Conservation (phyloP, 2,329 filamentous ascomycete species). For the Dactylellina parvicollis region DNA sequence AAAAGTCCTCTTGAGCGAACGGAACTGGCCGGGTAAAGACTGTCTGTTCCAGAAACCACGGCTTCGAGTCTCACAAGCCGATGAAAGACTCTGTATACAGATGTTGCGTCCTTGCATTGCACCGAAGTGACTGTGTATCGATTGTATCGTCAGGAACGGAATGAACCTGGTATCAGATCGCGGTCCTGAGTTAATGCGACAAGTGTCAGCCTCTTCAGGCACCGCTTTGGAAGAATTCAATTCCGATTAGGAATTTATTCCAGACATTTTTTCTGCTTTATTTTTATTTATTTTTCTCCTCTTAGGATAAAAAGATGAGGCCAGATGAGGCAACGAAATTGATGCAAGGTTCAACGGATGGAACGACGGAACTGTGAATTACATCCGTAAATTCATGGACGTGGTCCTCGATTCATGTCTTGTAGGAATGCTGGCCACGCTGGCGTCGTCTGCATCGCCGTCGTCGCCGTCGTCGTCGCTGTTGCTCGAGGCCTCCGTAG, state of each 20-base stretch:
- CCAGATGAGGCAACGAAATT: slow-evolving; percentile 27
- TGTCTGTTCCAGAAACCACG: slow-evolving; percentile 24
- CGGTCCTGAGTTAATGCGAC: slow-evolving; percentile 7
- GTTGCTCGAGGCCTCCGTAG: background rate
- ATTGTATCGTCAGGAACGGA: slow-evolving; percentile 39
- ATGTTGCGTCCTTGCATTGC: slow-evolving; percentile 25
- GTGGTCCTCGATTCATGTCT: slow-evolving; percentile 5
- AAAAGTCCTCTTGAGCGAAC: slow-evolving; percentile 33
- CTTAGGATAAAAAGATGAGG: slow-evolving; percentile 22
- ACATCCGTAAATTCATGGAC: slow-evolving; percentile 45
- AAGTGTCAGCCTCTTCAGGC: slow-evolving; percentile 5
- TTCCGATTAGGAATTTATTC: slow-evolving; percentile 7
- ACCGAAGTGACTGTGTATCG: slow-evolving; percentile 35
- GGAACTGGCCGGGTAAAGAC: slow-evolving; percentile 50
- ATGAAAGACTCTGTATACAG: slow-evolving; percentile 3
- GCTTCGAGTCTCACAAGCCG: slow-evolving; percentile 38
- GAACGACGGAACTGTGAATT: slow-evolving; percentile 45
- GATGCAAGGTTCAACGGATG: slow-evolving; percentile 41
- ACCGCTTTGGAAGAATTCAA: slow-evolving; percentile 47
- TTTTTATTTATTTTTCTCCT: too few relatives aligned
- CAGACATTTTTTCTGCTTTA: background rate
- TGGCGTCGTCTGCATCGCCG: background rate
- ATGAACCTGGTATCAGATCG: slow-evolving; percentile 27
- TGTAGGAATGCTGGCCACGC: slow-evolving; percentile 36
- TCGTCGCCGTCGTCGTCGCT: background rate